phyloP scores from a whole-genome alignment of 352 stramenopile species.

The Phytophthora crassamura region DNA sequence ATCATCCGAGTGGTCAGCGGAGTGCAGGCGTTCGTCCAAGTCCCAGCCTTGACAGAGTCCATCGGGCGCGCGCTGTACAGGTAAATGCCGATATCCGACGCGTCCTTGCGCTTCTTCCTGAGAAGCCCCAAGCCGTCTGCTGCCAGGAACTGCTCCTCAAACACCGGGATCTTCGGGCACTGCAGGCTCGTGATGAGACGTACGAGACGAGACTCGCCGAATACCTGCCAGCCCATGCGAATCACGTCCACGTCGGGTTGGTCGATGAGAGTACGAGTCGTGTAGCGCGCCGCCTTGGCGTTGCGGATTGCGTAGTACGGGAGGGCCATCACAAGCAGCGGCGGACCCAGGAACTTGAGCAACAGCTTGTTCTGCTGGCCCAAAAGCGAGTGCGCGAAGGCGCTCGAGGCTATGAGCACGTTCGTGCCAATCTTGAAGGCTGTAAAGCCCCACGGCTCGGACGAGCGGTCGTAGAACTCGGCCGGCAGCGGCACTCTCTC shows the following conservation, averaged over 20 bases:
- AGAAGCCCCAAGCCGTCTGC: conserved; percentile 43
- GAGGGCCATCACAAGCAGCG: conserved; percentile 71
- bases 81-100: conserved; percentile 72
- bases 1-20: conserved; percentile 72
- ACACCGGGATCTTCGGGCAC: conserved; percentile 68
- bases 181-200: conserved; percentile 70
- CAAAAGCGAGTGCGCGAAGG: conserved; percentile 79
- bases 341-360: conserved; percentile 60
- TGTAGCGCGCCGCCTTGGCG: conserved; percentile 71
- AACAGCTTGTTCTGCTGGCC: conserved; percentile 70
- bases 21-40: conserved; percentile 67
- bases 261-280: conserved; percentile 82
- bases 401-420: conserved; percentile 77
- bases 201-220: conserved; percentile 82
- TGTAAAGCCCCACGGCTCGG: conserved; percentile 79
- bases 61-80: conserved; percentile 77
- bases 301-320: conserved; percentile 88
- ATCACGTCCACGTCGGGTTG: conserved; percentile 87
- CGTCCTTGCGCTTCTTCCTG: conserved; percentile 41
- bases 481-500: conserved; percentile 81
- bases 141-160: conserved; percentile 70
- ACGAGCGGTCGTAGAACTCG: conserved; percentile 88
- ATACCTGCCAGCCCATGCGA: conserved; percentile 83
- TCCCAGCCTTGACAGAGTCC: conserved; percentile 64
- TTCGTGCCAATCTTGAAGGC: conserved; percentile 87